Conservation (phyloP, 148 eudicot species). For the Silene uniflora region DNA sequence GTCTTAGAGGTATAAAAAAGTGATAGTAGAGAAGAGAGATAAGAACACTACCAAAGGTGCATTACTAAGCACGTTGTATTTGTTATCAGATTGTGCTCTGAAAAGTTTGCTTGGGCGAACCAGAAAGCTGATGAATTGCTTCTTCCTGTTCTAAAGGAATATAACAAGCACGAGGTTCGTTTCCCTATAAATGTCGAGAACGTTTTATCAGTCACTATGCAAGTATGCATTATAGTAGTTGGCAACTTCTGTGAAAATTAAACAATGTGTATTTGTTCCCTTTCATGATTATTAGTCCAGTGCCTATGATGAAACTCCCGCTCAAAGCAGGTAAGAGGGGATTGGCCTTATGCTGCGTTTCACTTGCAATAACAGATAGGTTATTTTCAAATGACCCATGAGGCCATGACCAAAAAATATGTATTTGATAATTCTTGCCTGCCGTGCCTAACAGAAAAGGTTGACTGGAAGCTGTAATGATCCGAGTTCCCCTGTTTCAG, state of each 20-base stretch:
- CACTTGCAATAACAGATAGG: background rate
- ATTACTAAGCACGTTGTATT: constrained; percentile 9
- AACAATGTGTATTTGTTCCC: background rate
- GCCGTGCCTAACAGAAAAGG: background rate
- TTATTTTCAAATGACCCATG: background rate
- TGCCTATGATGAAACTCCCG: background rate
- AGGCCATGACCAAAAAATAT: background rate
- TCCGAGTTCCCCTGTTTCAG: background rate
- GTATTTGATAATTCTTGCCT: background rate
- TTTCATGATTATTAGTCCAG: background rate
- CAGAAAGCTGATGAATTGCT: constrained; percentile 92
- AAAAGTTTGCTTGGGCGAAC: constrained; percentile 78
- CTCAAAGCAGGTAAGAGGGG: background rate
- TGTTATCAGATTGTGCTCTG: constrained; percentile 74
- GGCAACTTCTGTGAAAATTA: background rate
- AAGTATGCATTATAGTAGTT: background rate
- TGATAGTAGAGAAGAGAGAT: background rate
- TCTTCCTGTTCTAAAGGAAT: constrained; percentile 84
- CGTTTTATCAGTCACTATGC: background rate
- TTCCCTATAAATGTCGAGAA: constrained; percentile 10
- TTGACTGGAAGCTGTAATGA: background rate
- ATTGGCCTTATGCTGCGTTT: background rate
- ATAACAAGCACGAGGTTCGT: constrained; percentile 83
- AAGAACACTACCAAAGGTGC: background rate
- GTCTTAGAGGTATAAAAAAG: background rate